Evolutionary conservation across 2,329 filamentous ascomycete genomes (phyloP), one percentile per base, ranked within the genome.

Genomic region (Diplodia seriata): DNA sequence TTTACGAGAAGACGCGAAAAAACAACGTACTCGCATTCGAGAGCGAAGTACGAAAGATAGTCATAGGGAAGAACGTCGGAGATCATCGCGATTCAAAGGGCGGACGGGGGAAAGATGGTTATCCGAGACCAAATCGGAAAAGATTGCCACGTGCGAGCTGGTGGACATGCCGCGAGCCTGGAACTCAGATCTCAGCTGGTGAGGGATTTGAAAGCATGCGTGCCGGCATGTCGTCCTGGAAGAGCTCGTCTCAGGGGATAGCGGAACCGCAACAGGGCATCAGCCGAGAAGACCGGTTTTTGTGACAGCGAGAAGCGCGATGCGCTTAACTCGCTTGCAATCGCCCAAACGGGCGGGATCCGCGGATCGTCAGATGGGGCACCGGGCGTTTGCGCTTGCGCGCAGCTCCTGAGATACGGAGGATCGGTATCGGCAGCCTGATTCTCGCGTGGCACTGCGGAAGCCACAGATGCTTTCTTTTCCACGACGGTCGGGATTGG

Each of bases 241-340:
- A 15, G 18, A n/a, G 18, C 43, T 47, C 43, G 43, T 20, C n/a
- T 47, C 43, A 47, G 43, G 43, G n/a, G 43, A 47, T 3, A n/a
- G 40, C 40, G 43, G 43, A 47, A 12, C 43, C 43, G 43, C 43
- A 7, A 18, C n/a, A 20, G 11, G 7, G 3, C n/a, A 8, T 6
- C 26, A 4, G 4, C 54, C 36, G 31, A n/a, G n/a, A 33, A 33
- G 56, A 61, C 38, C 20, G 38, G 56, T 29, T 29, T 29, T 33
- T 23, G 57, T 36, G 47, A 26, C 26, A 15, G 43, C 15, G 26
- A n/a, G 26, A n/a, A 14, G 59, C 31, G 29, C 23, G 11, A 15
- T 38, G 57, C 57, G 57, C 40, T 49, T 61, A 59, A 43, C 6
- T 61, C 57, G 57, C 57, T 61, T 61, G 57, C 6, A 33, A n/a